Evolutionary conservation across 1,284 basidiomycete genomes (phyloP).

Genomic region (Ceratorhiza oryzae-sativae): DNA sequence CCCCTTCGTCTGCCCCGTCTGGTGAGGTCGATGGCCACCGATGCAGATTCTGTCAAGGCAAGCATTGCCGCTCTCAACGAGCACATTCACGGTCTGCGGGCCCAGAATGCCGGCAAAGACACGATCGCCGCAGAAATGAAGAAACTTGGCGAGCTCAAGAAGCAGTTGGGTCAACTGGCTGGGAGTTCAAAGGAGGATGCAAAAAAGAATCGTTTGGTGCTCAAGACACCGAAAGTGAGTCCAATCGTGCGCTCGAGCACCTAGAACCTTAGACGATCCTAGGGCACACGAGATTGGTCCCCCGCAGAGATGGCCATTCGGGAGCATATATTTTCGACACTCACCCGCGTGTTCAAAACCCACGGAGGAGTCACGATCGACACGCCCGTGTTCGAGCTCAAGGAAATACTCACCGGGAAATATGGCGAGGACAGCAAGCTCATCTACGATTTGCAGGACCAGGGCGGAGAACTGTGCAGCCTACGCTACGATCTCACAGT

Average conservation of each 20-base stretch:
- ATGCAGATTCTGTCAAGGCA: constrained; percentile 31
- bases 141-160: constrained; percentile 73
- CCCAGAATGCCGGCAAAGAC: constrained; percentile 59
- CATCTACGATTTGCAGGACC: constrained; percentile 97
- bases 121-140: constrained; percentile 70
- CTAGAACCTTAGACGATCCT: constrained; percentile 27
- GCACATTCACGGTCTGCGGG: constrained; percentile 58
- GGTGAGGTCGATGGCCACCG: constrained; percentile 2
- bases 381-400: constrained; percentile 97
- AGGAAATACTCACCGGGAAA: constrained; percentile 94
- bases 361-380: constrained; percentile 95
- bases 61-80: constrained; percentile 39
- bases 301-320: constrained; percentile 94
- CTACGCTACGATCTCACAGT: constrained; percentile 96
- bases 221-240: constrained; percentile 83
- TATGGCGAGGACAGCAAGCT: constrained; percentile 98
- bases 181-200: constrained; percentile 54
- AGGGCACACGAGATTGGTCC: constrained; percentile 97
- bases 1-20: constrained; percentile 9
- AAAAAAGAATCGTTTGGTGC: constrained; percentile 69
- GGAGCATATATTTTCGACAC: constrained; percentile 87
- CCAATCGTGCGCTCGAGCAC: background rate
- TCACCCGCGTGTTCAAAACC: constrained; percentile 87
- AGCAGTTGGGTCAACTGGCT: constrained; percentile 52
- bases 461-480: constrained; percentile 97